Evolutionary conservation across 257 asterid species (phyloP), one percentile per base, ranked within the genome.

Genomic region (Rehmannia glutinosa): DNA sequence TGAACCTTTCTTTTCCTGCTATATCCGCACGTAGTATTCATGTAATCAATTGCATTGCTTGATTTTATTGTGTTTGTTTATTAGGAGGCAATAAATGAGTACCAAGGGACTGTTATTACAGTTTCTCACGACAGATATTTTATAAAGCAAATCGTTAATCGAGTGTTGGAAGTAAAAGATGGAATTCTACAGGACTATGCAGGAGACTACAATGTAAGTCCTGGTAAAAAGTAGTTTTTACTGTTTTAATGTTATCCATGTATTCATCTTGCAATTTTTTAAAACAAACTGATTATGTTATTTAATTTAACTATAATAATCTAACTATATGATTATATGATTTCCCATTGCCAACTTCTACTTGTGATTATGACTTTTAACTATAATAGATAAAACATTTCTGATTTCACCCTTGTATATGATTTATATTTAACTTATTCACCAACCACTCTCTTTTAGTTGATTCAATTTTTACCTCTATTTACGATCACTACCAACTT

Each of bases 51-150:
- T 32, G 38, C 38, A 32, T 3, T 32, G 42, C 59, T 24, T n/a
- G n/a, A 25, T 35, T 36, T 10, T 30, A 59, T 25, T 1, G n/a
- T n/a, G n/a, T 3, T 64, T n/a, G n/a, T 9, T 62, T 33, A 33
- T 58, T 51, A 91, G 98, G 98, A 91, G 73, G 97, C 98, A 0
- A 92, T 92, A 64, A 90, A 79, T 35, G 98, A 92, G 78, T 92
- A 92, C 75, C 19, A 80, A 73, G 98, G 98, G 68, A 92, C 98
- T 1, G 95, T 92, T 33, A 87, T 92, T 39, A 69, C 98, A 24
- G 98, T 92, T 64, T 92, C 98, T 49, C 98, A 92, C 32, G 98
- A 92, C 79, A 82, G 98, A 60, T 92, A 92, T 86, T 92, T 92
- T 84, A 87, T 92, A 56, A 90, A 74, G 84, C 97, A 90, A 79